Evolutionary conservation across 1,284 basidiomycete genomes (phyloP), one percentile per base, ranked within the genome.

Genomic region (Wolfiporia cocos): DNA sequence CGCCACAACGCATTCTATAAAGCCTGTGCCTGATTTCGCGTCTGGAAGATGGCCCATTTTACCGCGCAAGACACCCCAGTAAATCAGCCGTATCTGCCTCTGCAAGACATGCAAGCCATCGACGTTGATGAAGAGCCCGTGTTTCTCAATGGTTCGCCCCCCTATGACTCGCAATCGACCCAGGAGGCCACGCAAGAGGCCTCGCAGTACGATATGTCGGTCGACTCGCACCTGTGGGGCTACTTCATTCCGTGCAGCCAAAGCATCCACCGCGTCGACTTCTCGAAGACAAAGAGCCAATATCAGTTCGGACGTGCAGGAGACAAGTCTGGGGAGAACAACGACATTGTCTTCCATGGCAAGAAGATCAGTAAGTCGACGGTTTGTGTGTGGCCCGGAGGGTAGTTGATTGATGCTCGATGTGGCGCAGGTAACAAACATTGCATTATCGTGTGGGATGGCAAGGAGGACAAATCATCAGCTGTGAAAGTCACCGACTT

Each of bases 281-380:
- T 87, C 44, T 70, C 67, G 61, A 81, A 74, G 53, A 50, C 69
- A 23, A 61, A 68, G 14, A 67, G 67, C 0, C 57, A 50, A 5
- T 74, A 75, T 53, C 66, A 55, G 20, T 58, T 88, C 48, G 85
- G 85, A 10, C 70, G 85, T 29, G 70, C 71, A 43, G 48, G 35
- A 1, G 59, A 65, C 2, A 33, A 43, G 17, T 1, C 10, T 24
- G 32, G 37, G 43, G 42, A 42, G 48, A 23, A 33, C 17, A 86
- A 79, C 57, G 65, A 75, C 34, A 63, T 85, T 34, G 59, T 78
- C 18, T 63, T 89, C 22, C 72, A 75, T 0, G 79, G 80, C 3
- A 70, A 70, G 62, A 85, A 78, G 69, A 74, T 89, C 55, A 89
- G 86, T 88, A 51, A 71, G 85, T 81, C 34, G 22, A 28, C 47